Base-by-base conservation (phyloP, 805 yeast genomes). In the Pichia sporocuriosa region DNA sequence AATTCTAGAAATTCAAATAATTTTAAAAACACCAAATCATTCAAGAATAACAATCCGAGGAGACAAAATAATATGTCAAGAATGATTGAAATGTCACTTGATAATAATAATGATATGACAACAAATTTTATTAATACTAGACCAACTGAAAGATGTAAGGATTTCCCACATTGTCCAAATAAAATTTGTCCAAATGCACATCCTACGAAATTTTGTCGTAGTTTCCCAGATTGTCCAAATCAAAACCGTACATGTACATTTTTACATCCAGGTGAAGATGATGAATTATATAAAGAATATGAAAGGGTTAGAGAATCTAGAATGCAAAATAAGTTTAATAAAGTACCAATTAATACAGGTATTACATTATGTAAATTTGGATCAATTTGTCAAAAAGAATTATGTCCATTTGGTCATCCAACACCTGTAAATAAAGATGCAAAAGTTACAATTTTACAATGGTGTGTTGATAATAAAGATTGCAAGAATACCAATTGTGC, bases 401-500 rank as follows among this genome's bases (percentile, higher is more conserved):
- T 76, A 47, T 88, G 96, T 67, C 86, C 88, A 23, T 86, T 81
- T 66, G 96, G 88, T 21, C 96, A 88, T 58, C 96, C 97, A 34
- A 85, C 95, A 0, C 93, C 94, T 2, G 83, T 86, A 15, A 85
- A 83, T 63, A 75, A 72, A 47, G 78, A 73, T 47, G 87, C 88
- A 23, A 77, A 79, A 52, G 85, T 87, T 31, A 66, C 74, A 13
- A 71, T 73, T 15, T 64, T 75, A 36, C 81, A 77, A 50, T 84
- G 95, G 95, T 88, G 96, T 67, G 65, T 79, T 7, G 76, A 69
- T 28, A 84, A 84, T 49, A 72, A 81, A 50, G 60, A 63, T 17
- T 88, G 96, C 66, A 50, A 62, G 21, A 76, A 86, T 56, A 59
- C 70, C 0, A 51, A 55, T 13, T 88, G 97, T 64, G 67, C 67